Base-by-base conservation (phyloP, 2,329 filamentous ascomycete species). In the Calonectria henricotiae region DNA sequence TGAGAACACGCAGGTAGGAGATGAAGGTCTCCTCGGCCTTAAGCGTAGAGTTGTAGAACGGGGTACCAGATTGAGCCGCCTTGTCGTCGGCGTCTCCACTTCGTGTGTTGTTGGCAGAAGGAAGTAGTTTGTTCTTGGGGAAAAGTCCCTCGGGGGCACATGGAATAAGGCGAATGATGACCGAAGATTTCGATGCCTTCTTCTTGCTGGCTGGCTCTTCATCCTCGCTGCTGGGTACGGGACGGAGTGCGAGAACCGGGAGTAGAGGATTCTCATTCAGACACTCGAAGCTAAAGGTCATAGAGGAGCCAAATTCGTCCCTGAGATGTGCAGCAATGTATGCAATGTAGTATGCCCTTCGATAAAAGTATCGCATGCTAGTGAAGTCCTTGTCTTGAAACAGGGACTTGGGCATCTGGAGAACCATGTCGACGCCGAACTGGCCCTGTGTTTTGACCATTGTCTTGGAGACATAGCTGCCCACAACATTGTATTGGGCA, bases 351-450 rank as follows among this genome's bases (percentile, higher is more conserved):
- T 96, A 98, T 13, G 96, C 93, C 73, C 95, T 88, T 78, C 98
- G 97, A 84, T 98, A 95, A 79, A 98, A 98, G 83, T 97, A 98
- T 71, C 96, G 90, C 85, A 96, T 89, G 81, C 98, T 95, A 61
- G 95, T 87, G 80, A 96, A 98, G 82, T 99, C 96, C 83, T 98
- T 98, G 51, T 97, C 94, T 79, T 98, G 94, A 77, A 98, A 95
- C 13, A 98, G 83, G 1, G 88, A 84, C 68, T 85, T 82, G 5
- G 96, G 96, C 90, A 99, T 97, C 58, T 93, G 93, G 17, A 97
- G 90, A 6, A 96, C 91, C 88, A 98, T 89, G 81, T 98, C 96
- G 70, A 98, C 87, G 17, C 88, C 86, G 30, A 91, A 83, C 30
- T 80, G 82, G 60, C 83, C 82, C 74, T 92, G 89, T 12, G 87